A percentile compares a stretch with the other conserved stretches of the same genome.
These are phyloP conservation scores for Kodamaea neixiangensis DNA, from an alignment of 805 yeast species.

Conservation along the genomic window DNA sequence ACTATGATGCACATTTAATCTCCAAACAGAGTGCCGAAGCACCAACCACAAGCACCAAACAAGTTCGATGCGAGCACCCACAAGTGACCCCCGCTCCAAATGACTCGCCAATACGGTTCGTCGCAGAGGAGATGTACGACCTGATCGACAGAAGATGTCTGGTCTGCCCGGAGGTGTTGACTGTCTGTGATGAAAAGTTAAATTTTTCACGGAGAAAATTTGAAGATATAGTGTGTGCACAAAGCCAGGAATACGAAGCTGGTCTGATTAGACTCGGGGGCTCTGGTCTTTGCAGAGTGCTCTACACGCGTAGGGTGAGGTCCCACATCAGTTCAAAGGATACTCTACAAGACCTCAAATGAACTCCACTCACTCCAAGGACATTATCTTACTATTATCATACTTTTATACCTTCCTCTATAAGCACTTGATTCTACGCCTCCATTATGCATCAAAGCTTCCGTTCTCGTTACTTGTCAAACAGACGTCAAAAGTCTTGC, in stretches of 20 bases:
- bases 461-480: too few relatives aligned
- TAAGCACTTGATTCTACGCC: neutral
- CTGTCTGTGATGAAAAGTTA: neutral
- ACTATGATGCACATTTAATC: conserved; percentile 48
- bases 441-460: neutral
- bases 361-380: neutral
- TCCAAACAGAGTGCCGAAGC: conserved; percentile 18
- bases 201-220: neutral
- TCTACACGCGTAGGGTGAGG: too few relatives aligned
- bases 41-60: neutral
- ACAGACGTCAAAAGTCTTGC: too few relatives aligned
- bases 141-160: conserved; percentile 6
- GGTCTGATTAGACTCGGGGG: too few relatives aligned
- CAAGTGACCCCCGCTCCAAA: conserved; percentile 32
- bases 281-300: too few relatives aligned
- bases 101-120: conserved; percentile 46
- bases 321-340: too few relatives aligned
- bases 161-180: conserved; percentile 5
- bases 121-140: conserved; percentile 33
- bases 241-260: too few relatives aligned
- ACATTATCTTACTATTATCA: neutral
- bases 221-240: neutral
- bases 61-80: conserved; percentile 2
- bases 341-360: too few relatives aligned
- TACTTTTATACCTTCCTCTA: neutral